Percentiles rank a stretch among this genome's conserved stretches.
Evolutionary conservation across 2,329 filamentous ascomycete species (phyloP).

Genomic region (Calonectria pauciramosa): DNA sequence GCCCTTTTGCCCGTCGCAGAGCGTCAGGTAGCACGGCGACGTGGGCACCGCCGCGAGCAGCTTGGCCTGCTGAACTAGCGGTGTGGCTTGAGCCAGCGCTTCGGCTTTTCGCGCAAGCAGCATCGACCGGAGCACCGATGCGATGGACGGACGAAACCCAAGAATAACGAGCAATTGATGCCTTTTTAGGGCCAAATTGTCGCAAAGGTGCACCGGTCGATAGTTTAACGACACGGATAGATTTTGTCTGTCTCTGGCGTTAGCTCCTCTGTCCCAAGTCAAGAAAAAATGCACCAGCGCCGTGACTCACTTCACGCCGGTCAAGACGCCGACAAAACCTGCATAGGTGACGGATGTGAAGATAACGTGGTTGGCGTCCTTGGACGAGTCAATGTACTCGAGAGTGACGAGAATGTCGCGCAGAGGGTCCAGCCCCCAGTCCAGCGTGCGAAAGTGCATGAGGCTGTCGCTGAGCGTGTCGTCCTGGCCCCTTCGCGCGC

Average conservation of each 20-base stretch:
- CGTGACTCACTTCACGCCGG: neutral
- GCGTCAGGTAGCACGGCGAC: neutral
- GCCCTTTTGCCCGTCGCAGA: slow-evolving; percentile 37
- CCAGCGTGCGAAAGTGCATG: slow-evolving; percentile 63
- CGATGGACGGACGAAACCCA: neutral
- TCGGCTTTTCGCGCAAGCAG: neutral
- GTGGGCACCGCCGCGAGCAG: neutral
- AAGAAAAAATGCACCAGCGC: neutral
- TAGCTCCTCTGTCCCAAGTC: neutral
- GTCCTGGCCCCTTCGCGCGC: neutral
- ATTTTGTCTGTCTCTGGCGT: neutral
- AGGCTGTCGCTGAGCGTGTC: slow-evolving; percentile 45
- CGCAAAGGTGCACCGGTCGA: neutral
- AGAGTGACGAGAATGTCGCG: slow-evolving; percentile 25
- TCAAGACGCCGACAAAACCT: neutral
- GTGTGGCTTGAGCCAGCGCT: neutral
- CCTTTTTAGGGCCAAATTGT: neutral
- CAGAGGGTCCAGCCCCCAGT: slow-evolving; percentile 31
- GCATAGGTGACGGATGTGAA: slow-evolving; percentile 58
- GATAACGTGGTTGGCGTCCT: slow-evolving; percentile 53
- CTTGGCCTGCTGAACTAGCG: neutral
- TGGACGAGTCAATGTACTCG: slow-evolving; percentile 29
- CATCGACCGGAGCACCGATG: neutral
- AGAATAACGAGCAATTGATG: neutral
- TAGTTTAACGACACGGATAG: slow-evolving; percentile 3